Evolutionary conservation across 306 rosid genomes (phyloP), one percentile per base, ranked within the genome.

Genomic region (Sophora flavescens): DNA sequence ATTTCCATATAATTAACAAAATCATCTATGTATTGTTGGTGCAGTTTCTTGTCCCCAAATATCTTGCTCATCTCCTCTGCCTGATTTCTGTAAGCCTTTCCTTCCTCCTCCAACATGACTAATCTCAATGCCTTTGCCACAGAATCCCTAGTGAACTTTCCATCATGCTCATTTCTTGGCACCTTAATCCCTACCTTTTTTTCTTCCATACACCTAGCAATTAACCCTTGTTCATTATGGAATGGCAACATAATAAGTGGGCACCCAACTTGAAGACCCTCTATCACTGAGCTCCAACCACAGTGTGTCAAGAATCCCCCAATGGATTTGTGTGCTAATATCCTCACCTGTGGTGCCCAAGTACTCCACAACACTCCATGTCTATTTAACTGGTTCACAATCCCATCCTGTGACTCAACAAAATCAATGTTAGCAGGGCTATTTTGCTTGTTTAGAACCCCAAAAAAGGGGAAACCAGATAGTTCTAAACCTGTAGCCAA

Each of bases 261-360:
- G 0, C 18, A 67, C 4, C 56, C 82, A 15, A 71, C 56, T 12
- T 63, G 54, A 22, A 84, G 26, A 14, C 72, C 53, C 48, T 75
- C 85, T 12, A 53, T 17, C 4, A 75, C 68, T 4, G 85, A 81
- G 47, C 80, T 64, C 87, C 84, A 84, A 48, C 87, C 87, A 9
- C 75, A 70, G 28, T 79, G 84, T 12, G 68, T 69, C 60, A 84
- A 30, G 30, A 79, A 79, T 32, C 84, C 84, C 5, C 87, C 87
- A 3, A 83, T 50, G 1, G 79, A 70, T 5, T 70, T 30, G 15
- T 84, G 87, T 0, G 53, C 36, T 39, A 84, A 65, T 48, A 84
- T 69, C 11, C 53, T 79, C 39, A 75, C 4, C 56, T 84, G 87
- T 0, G 87, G 84, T 6, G 54, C 81, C 87, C 84, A 79, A 0